Evolutionary conservation across 129 eudicot genomes (phyloP).

Genomic region (Glebionis coronaria): DNA sequence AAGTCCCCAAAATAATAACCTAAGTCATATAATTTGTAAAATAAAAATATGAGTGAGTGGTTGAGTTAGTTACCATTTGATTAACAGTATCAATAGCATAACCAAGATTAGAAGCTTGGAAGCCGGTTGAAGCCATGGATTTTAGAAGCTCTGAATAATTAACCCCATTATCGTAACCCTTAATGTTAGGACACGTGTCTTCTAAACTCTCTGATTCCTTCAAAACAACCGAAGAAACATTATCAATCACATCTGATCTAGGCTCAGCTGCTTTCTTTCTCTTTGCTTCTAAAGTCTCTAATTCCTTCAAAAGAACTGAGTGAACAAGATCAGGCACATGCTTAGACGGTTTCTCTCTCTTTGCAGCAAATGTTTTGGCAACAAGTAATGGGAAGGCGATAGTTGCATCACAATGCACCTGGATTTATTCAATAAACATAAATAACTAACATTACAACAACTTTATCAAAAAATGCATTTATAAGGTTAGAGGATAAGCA

Average conservation of each 20-base stretch:
- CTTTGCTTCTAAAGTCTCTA: too few relatives aligned
- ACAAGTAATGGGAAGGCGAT: slow-evolving; percentile 84
- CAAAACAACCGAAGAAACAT: too few relatives aligned
- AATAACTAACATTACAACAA: neutral
- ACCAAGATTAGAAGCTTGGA: slow-evolving; percentile 93
- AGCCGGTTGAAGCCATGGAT: slow-evolving; percentile 73
- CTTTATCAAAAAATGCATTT: too few relatives aligned
- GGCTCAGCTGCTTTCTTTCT: too few relatives aligned
- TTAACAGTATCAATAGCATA: slow-evolving; percentile 82
- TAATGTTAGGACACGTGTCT: slow-evolving; percentile 58
- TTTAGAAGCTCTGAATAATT: slow-evolving; percentile 51
- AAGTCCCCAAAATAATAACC: neutral
- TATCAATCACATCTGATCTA: too few relatives aligned
- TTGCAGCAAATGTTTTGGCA: slow-evolving; percentile 88
- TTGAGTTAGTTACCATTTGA: slow-evolving; percentile 56
- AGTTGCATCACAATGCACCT: slow-evolving; percentile 99
- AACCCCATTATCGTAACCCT: slow-evolving; percentile 82
- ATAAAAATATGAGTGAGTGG: neutral
- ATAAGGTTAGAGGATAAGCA: neutral
- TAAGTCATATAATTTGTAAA: too few relatives aligned
- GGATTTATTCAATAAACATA: slow-evolving; percentile 14
- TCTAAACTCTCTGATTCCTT: too few relatives aligned
- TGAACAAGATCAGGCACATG: too few relatives aligned
- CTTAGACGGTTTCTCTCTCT: slow-evolving; percentile 16
- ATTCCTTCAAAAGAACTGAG: too few relatives aligned